These are phyloP conservation scores for Tetradesmus lagerheimii DNA, from an alignment of 139 green algal genomes.

Conservation along the genomic window DNA sequence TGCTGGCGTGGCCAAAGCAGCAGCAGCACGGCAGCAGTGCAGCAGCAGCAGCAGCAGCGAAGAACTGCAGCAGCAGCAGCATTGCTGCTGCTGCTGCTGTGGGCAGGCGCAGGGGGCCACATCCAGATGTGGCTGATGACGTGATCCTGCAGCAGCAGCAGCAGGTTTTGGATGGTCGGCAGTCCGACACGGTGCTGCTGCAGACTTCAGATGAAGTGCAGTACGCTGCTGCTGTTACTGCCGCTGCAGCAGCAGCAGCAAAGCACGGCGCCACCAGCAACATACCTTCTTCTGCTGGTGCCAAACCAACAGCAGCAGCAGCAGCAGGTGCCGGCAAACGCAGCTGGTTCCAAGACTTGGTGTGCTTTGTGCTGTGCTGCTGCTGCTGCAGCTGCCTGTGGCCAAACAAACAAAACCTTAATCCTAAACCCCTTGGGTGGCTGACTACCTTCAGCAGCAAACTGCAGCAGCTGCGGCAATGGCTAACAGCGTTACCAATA, in stretches of 20 bases:
- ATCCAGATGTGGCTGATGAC: background rate
- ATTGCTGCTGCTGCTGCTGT: background rate
- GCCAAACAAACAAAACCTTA: background rate
- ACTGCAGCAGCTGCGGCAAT: conserved; percentile 3
- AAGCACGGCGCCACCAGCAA: no score
- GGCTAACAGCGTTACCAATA: background rate
- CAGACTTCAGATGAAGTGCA: background rate
- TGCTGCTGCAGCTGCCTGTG: background rate
- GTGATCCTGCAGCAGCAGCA: background rate
- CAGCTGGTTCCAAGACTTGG: background rate
- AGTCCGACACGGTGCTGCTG: background rate
- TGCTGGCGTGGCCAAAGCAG: conserved; percentile 28
- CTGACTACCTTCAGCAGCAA: background rate
- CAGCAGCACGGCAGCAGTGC: background rate
- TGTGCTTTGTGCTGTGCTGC: background rate
- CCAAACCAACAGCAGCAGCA: background rate
- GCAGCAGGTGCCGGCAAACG: background rate
- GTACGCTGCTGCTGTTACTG: background rate
- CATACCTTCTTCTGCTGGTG: no score
- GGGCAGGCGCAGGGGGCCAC: background rate
- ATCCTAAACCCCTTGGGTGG: background rate
- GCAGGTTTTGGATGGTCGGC: background rate
- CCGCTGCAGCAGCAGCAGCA: background rate
- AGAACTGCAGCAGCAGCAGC: background rate
- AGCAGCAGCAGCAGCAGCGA: background rate